These are phyloP conservation scores for Fusarium incarnatum DNA, from an alignment of 2,329 filamentous ascomycete genomes.

Conservation along the genomic window DNA sequence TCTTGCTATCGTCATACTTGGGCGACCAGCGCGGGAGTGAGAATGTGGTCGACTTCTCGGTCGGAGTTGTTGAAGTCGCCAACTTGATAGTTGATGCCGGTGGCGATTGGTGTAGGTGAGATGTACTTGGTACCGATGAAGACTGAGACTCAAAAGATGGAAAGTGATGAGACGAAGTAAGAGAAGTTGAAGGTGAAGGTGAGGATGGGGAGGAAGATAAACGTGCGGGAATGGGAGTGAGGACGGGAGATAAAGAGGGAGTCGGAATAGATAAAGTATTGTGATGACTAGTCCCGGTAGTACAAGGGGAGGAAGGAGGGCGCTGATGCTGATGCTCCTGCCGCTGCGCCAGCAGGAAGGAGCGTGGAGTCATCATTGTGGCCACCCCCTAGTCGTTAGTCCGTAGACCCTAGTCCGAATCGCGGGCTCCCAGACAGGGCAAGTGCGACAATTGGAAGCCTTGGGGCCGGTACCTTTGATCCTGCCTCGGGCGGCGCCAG, in stretches of 20 bases:
- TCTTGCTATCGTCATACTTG: slow-evolving; percentile 49
- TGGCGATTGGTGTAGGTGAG: slow-evolving; percentile 18
- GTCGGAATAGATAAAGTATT: slow-evolving; percentile 40
- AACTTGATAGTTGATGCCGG: slow-evolving; percentile 17
- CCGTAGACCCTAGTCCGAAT: slow-evolving; percentile 20
- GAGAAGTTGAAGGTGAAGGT: slow-evolving; percentile 25
- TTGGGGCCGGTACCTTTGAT: slow-evolving; percentile 32
- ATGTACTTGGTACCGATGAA: slow-evolving; percentile 10
- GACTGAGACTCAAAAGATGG: slow-evolving; percentile 7
- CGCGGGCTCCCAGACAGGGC: slow-evolving; percentile 34
- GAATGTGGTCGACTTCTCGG: slow-evolving; percentile 36
- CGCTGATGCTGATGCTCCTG: slow-evolving; percentile 33
- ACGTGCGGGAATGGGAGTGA: slow-evolving; percentile 31
- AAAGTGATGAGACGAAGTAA: slow-evolving; percentile 25
- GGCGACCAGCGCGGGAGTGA: slow-evolving; percentile 43
- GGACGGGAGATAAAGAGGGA: slow-evolving; percentile 36
- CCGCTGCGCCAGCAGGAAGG: slow-evolving; percentile 45
- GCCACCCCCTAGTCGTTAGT: slow-evolving; percentile 29
- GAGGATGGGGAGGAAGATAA: slow-evolving; percentile 27
- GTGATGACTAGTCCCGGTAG: slow-evolving; percentile 38
- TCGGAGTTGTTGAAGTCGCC: slow-evolving; percentile 27
- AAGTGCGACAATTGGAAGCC: slow-evolving; percentile 38
- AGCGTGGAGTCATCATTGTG: slow-evolving; percentile 48
- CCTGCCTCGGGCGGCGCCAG: slow-evolving; percentile 9
- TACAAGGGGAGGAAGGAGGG: slow-evolving; percentile 35